A percentile compares a stretch with the other conserved stretches of the same genome.
Conservation (phyloP, 1,139 yeast genomes). For the Sugiyamaella castrensis region DNA sequence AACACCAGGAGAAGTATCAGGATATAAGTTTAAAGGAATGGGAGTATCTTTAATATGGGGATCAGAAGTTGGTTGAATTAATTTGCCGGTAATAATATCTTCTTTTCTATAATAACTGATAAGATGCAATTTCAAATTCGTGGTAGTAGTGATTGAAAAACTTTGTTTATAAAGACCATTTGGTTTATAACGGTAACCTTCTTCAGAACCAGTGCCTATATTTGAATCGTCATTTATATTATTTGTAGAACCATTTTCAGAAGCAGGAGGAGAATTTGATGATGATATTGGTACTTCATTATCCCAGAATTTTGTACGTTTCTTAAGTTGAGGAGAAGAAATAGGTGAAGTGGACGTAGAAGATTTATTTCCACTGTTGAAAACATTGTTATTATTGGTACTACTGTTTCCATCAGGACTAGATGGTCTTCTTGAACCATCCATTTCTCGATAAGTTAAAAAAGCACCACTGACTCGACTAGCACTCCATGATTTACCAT, state of each 20-base stretch:
- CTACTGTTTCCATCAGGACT: slow-evolving; percentile 20
- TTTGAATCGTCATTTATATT: no score
- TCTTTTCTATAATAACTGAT: slow-evolving; percentile 49
- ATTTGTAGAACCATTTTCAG: slow-evolving; percentile 13
- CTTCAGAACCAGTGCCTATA: slow-evolving; percentile 24
- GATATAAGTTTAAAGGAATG: slow-evolving; percentile 41
- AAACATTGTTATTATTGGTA: no score
- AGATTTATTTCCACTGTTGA: background rate
- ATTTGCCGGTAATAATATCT: slow-evolving; percentile 33
- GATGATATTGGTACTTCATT: slow-evolving; percentile 10
- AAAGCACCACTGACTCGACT: slow-evolving; percentile 58
- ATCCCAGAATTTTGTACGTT: slow-evolving; percentile 16
- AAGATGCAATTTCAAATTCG: slow-evolving; percentile 52
- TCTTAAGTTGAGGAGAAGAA: slow-evolving; percentile 9
- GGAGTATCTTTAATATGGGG: slow-evolving; percentile 36
- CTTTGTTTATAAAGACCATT: slow-evolving; percentile 59
- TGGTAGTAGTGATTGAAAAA: slow-evolving; percentile 50
- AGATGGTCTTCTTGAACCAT: slow-evolving; percentile 27
- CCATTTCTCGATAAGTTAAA: slow-evolving; percentile 55
- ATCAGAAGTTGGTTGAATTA: slow-evolving; percentile 44
- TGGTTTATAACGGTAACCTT: slow-evolving; percentile 40
- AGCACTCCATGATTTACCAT: slow-evolving; percentile 62
- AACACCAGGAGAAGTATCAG: slow-evolving; percentile 35
- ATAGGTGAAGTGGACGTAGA: slow-evolving; percentile 8
- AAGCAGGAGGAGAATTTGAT: slow-evolving; percentile 6